Percentiles rank a stretch among this genome's conserved stretches.
Evolutionary conservation across 768 basidiomycete species (phyloP).

Genomic region (Panaeolus papilionaceus): DNA sequence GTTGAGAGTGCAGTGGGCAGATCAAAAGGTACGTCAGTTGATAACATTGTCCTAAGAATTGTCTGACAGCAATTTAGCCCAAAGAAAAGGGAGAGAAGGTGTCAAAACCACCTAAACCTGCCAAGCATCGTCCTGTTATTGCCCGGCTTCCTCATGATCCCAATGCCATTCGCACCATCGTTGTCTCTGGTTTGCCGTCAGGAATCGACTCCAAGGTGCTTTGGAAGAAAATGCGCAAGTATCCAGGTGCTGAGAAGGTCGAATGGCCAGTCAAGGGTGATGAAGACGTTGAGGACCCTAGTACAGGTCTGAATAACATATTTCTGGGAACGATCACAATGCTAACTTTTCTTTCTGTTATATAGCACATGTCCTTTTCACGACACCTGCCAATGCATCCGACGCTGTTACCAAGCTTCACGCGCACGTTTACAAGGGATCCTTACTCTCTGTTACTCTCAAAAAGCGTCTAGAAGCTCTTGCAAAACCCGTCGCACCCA

Average conservation of each 20-base stretch:
- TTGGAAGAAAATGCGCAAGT: slow-evolving; percentile 90
- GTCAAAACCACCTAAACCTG: neutral
- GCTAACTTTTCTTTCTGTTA: neutral
- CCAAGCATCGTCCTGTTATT: slow-evolving; percentile 36
- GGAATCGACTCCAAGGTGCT: slow-evolving; percentile 67
- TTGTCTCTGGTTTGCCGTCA: slow-evolving; percentile 75
- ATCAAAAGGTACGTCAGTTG: slow-evolving; percentile 62
- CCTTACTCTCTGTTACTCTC: slow-evolving; percentile 82
- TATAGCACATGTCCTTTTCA: slow-evolving; percentile 77
- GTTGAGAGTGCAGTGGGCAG: slow-evolving; percentile 82
- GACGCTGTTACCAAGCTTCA: slow-evolving; percentile 83
- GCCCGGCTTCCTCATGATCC: slow-evolving; percentile 62
- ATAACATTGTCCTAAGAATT: slow-evolving; percentile 1
- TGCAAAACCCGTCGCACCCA: slow-evolving; percentile 46
- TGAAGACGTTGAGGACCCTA: slow-evolving; percentile 50
- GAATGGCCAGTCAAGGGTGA: slow-evolving; percentile 68
- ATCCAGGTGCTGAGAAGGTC: slow-evolving; percentile 75
- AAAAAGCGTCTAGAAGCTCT: slow-evolving; percentile 85
- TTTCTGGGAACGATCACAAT: neutral
- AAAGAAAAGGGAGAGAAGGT: slow-evolving; percentile 46
- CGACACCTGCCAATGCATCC: slow-evolving; percentile 67
- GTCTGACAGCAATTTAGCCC: slow-evolving; percentile 32
- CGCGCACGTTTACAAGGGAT: slow-evolving; percentile 92
- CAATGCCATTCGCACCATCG: slow-evolving; percentile 82
- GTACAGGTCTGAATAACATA: slow-evolving; percentile 48